Evolutionary conservation across 306 rosid genomes (phyloP).

Genomic region (Carpinus viminea): DNA sequence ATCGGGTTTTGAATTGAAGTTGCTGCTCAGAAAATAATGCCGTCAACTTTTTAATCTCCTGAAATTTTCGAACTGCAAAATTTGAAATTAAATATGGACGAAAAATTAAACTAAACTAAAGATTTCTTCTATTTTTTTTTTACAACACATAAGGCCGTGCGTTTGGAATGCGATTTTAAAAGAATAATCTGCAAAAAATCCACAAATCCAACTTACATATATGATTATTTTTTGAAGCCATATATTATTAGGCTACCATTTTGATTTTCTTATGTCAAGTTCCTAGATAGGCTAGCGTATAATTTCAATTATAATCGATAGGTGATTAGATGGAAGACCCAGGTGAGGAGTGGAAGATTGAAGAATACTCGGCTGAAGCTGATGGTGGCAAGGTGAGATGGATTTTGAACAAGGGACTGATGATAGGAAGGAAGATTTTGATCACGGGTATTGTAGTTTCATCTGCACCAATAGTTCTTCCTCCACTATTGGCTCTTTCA

Average conservation of each 20-base stretch:
- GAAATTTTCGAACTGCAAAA: no score
- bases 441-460: conserved; percentile 53
- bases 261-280: not conserved
- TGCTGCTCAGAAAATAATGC: not conserved
- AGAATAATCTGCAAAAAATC: no score
- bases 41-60: not conserved
- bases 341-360: conserved; percentile 43
- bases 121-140: no score
- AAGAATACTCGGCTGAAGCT: conserved; percentile 26
- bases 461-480: conserved; percentile 68
- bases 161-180: no score
- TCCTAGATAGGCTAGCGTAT: no score
- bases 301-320: not conserved
- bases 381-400: conserved; percentile 31
- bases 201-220: not conserved
- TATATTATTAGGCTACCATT: not conserved
- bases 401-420: conserved; percentile 40
- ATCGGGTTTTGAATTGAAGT: not conserved
- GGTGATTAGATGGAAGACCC: conserved; percentile 44
- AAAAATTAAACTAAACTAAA: no score
- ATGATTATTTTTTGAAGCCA: not conserved
- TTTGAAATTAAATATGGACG: no score
- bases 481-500: conserved; percentile 62
- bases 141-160: no score
- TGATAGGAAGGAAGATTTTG: conserved; percentile 57